These are phyloP conservation scores for Helianthus tuberosus DNA, from an alignment of 129 eudicot species.

Conservation along the genomic window DNA sequence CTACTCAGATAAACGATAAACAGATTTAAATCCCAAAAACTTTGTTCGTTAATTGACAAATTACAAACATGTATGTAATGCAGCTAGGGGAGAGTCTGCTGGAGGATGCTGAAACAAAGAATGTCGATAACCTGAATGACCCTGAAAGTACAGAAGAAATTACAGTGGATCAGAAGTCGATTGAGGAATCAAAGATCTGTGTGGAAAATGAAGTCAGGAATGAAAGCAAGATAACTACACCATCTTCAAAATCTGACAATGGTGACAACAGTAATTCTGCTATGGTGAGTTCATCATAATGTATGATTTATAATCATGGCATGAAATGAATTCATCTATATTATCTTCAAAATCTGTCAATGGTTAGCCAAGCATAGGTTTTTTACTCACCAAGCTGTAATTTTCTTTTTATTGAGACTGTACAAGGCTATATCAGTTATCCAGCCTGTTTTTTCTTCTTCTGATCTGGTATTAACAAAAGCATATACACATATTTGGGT, in stretches of 20 bases:
- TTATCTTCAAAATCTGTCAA: not conserved
- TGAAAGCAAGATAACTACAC: not conserved
- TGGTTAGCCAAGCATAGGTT: not conserved
- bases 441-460: too few species aligned
- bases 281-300: slow-evolving; percentile 1
- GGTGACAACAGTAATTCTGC: not conserved
- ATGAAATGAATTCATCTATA: not conserved
- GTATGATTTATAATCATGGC: not conserved
- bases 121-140: not conserved
- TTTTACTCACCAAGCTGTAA: too few species aligned
- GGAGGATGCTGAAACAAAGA: slow-evolving; percentile 3
- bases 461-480: too few species aligned
- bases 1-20: not conserved
- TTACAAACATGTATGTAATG: not conserved
- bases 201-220: not conserved
- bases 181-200: not conserved
- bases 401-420: too few species aligned
- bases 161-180: too few species aligned
- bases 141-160: too few species aligned
- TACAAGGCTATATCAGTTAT: too few species aligned
- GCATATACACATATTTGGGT: too few species aligned
- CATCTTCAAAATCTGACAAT: too few species aligned
- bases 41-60: not conserved
- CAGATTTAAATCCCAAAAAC: not conserved
- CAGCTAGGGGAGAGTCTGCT: slow-evolving; percentile 14